phyloP scores from a whole-genome alignment of 148 eudicot species.

The Chenopodium suecicum region DNA sequence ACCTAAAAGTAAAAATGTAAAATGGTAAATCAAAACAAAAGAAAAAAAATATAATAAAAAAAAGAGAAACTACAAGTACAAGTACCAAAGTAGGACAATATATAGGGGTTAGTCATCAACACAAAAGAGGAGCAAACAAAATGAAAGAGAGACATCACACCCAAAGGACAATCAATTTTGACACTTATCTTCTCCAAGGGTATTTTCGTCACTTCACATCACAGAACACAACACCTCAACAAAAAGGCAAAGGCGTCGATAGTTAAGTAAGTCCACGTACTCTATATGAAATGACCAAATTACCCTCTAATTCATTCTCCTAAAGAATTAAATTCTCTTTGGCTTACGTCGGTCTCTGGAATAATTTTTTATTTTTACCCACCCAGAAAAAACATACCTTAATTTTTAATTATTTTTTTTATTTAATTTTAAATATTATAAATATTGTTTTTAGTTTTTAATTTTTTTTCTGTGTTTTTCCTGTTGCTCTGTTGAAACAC shows the following conservation, averaged over 20 bases:
- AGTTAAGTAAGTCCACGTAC: constrained; percentile 12
- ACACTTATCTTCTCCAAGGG: constrained; percentile 8
- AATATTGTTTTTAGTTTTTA: neutral
- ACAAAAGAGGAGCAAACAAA: neutral
- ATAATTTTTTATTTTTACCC: neutral
- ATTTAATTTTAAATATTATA: neutral
- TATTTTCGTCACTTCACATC: neutral
- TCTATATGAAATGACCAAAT: constrained; percentile 10
- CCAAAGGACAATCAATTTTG: constrained; percentile 14
- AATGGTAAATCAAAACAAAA: too few relatives aligned
- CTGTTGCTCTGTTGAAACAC: constrained; percentile 25
- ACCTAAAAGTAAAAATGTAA: neutral
- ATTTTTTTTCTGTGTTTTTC: neutral
- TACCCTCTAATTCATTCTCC: neutral
- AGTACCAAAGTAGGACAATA: too few relatives aligned
- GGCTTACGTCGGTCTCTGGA: constrained; percentile 1
- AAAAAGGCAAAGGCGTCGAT: constrained; percentile 15
- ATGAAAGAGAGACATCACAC: neutral
- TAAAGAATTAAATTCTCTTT: neutral
- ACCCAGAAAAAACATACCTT: constrained; percentile 10
- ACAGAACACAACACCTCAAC: constrained; percentile 20
- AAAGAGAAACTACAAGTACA: too few relatives aligned
- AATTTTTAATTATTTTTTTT: neutral
- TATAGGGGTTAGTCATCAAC: too few relatives aligned
- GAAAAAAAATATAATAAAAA: too few relatives aligned